These are phyloP conservation scores for Peniophora sp. DNA, from an alignment of 1,284 basidiomycete genomes.

Conservation along the genomic window DNA sequence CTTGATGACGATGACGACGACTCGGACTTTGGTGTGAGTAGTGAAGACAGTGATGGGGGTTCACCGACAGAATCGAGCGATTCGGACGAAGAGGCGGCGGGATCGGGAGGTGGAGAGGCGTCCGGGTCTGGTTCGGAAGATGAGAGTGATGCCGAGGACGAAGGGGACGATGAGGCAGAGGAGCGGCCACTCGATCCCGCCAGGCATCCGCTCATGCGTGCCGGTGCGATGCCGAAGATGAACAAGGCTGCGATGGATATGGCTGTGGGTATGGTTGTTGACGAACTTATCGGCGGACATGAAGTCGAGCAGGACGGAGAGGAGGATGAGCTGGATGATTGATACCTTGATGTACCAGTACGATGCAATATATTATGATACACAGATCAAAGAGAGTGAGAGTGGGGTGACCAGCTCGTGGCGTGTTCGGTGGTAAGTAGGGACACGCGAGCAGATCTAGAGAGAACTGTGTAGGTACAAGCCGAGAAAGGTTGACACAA, in stretches of 20 bases:
- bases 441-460: no score
- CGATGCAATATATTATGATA: no score
- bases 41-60: conserved; percentile 19
- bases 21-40: conserved; percentile 34
- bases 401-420: no score
- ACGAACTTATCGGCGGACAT: conserved; percentile 34
- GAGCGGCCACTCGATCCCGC: conserved; percentile 42
- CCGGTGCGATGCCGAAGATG: conserved; percentile 62
- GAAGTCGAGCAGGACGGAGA: conserved; percentile 21
- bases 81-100: conserved; percentile 14
- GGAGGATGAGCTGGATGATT: conserved; percentile 31
- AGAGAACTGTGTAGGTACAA: no score
- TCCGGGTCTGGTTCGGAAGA: conserved; percentile 10
- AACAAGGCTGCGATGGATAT: conserved; percentile 57
- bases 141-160: conserved; percentile 12
- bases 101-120: conserved; percentile 14
- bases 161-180: conserved; percentile 15
- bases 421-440: no score
- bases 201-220: conserved; percentile 54
- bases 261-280: conserved; percentile 52
- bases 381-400: no score
- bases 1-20: conserved; percentile 30
- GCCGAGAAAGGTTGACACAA: no score
- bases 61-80: conserved; percentile 14
- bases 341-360: conserved; percentile 3